Evolutionary conservation across 2,329 filamentous ascomycete species (phyloP), one percentile per base, ranked within the genome.

Genomic region (Aurifilum marmelostoma): DNA sequence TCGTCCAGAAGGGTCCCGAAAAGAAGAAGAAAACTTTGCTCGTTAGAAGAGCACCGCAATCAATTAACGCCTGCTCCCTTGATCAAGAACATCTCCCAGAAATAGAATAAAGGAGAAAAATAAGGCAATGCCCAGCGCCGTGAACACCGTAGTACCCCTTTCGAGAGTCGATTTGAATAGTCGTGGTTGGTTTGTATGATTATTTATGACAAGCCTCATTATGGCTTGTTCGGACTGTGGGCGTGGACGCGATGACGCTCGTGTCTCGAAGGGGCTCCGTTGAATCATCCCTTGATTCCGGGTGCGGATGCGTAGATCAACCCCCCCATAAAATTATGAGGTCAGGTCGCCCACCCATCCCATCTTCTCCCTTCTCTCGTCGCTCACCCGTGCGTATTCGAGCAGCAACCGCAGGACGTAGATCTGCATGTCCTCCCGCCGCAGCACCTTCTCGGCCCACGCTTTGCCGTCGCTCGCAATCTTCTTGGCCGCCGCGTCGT

Each of bases 351-450:
- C 82, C 2, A 86, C 84, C 83, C 84, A 88, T 1, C 86, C 87
- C 83, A 89, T 81, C 39, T 73, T 77, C 71, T 86, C 84, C 65
- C 87, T 77, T 65, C 80, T 75, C 52, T 86, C 84, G 67, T 87
- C 85, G 52, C 80, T 78, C 16, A 90, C 74, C 24, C 88, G 80
- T 7, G 83, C 89, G 71, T 90, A 91, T 78, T 91, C 89, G 41
- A 91, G 79, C 66, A 91, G 77, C 72, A 94, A 75, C 58, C 91
- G 81, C 66, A 90, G 80, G 11, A 89, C 84, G 76, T 94, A 94
- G 11, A 93, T 83, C 74, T 88, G 85, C 90, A 93, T 92, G 75
- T 93, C 91, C 74, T 92, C 90, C 73, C 84, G 86, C 69, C 92
- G 81, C 34, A 93, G 80, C 9, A 91, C 91, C 75, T 80, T 86